A percentile compares a stretch with the other conserved stretches of the same genome.
These are phyloP conservation scores for Alternaria ethzedia DNA, from an alignment of 2,329 filamentous ascomycete species.

Conservation along the genomic window DNA sequence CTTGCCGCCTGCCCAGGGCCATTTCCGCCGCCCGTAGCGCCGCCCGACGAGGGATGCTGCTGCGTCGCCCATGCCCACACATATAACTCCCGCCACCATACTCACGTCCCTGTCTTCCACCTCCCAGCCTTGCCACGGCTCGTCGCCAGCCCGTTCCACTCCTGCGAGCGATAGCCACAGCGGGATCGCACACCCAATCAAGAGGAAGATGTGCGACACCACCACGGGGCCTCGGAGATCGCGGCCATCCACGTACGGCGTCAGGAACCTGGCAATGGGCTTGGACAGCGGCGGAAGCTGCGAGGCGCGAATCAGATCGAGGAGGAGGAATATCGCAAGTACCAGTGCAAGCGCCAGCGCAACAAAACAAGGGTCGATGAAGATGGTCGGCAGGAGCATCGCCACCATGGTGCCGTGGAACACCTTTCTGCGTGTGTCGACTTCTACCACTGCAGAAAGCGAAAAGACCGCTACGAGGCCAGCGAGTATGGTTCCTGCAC, in stretches of 20 bases:
- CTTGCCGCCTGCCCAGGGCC: slow-evolving; percentile 97
- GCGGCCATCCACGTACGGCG: slow-evolving; percentile 91
- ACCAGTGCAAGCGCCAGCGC: slow-evolving; percentile 80
- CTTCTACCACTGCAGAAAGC: slow-evolving; percentile 79
- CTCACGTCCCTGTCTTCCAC: slow-evolving; percentile 73
- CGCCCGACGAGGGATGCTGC: slow-evolving; percentile 89
- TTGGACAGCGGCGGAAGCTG: slow-evolving; percentile 89
- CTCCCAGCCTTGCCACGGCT: slow-evolving; percentile 75
- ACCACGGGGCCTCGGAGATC: slow-evolving; percentile 94
- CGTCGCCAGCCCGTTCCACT: slow-evolving; percentile 62
- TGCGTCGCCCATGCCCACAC: slow-evolving; percentile 93
- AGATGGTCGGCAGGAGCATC: slow-evolving; percentile 89
- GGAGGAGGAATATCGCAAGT: slow-evolving; percentile 82
- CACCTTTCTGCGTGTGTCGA: slow-evolving; percentile 94
- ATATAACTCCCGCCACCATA: slow-evolving; percentile 92
- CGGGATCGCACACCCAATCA: slow-evolving; percentile 93
- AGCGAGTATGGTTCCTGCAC: slow-evolving; percentile 68
- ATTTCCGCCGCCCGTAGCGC: slow-evolving; percentile 84
- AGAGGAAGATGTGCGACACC: slow-evolving; percentile 92
- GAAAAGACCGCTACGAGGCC: slow-evolving; percentile 78
- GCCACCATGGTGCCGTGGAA: slow-evolving; percentile 99
- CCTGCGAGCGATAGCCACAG: slow-evolving; percentile 87
- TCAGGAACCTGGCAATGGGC: slow-evolving; percentile 83
- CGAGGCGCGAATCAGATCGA: slow-evolving; percentile 88
- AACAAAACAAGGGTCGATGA: slow-evolving; percentile 83